These are phyloP conservation scores for Hysterangium stoloniferum DNA, from an alignment of 768 basidiomycete species.

Conservation along the genomic window DNA sequence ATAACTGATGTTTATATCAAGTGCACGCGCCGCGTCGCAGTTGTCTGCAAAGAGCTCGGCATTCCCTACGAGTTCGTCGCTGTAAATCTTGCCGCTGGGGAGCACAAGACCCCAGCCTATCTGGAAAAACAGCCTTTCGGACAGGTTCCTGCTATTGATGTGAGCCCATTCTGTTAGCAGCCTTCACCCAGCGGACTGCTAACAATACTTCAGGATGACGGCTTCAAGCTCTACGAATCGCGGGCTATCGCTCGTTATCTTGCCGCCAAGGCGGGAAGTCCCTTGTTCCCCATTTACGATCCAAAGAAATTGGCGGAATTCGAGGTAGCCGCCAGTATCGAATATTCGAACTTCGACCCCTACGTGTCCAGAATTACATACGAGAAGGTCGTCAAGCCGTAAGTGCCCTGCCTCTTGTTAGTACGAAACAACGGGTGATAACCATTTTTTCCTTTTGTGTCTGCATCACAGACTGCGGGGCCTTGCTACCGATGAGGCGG, in stretches of 20 bases:
- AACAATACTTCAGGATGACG: conserved; percentile 40
- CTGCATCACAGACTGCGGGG: neutral
- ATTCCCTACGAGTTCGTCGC: conserved; percentile 20
- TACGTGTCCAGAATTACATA: conserved; percentile 32
- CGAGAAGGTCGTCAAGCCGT: conserved; percentile 50
- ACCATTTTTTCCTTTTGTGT: neutral
- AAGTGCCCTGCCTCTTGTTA: conserved; percentile 15
- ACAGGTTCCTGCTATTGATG: conserved; percentile 48
- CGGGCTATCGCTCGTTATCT: conserved; percentile 58
- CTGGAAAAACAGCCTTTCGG: conserved; percentile 54
- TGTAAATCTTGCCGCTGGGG: conserved; percentile 17
- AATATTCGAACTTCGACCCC: conserved; percentile 46
- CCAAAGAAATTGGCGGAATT: conserved; percentile 34
- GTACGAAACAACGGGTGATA: neutral
- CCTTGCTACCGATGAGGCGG: conserved; percentile 3
- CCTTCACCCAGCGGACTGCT: neutral
- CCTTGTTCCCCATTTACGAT: conserved; percentile 39
- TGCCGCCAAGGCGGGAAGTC: conserved; percentile 41
- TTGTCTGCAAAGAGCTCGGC: conserved; percentile 13
- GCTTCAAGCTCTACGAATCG: conserved; percentile 54
- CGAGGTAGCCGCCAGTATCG: conserved; percentile 43
- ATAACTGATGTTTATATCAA: neutral
- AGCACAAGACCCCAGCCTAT: conserved; percentile 41
- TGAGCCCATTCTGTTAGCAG: conserved; percentile 3
- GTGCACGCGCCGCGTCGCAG: conserved; percentile 17